Percentiles rank a stretch among this genome's conserved stretches.
These are phyloP conservation scores for Psophocarpus tetragonolobus DNA, from an alignment of 306 rosid species.

Conservation along the genomic window DNA sequence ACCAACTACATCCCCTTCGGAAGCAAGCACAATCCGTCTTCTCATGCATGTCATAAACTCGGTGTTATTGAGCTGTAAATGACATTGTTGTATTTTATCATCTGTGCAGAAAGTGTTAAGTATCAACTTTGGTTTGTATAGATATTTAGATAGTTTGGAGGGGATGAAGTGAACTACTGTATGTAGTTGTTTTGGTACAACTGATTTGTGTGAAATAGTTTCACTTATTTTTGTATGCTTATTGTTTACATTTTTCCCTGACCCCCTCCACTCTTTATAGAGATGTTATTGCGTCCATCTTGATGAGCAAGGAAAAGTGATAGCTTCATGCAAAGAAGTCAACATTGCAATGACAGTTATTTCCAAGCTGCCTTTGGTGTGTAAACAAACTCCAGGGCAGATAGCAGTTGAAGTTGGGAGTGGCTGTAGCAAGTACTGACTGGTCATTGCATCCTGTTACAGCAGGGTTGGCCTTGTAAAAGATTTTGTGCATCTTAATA, in stretches of 20 bases:
- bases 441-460: slow-evolving; percentile 11
- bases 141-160: slow-evolving; percentile 39
- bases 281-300: slow-evolving; percentile 5
- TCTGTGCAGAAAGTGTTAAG: slow-evolving; percentile 38
- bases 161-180: slow-evolving; percentile 35
- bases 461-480: background rate
- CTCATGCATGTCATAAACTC: slow-evolving; percentile 77
- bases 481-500: slow-evolving; percentile 3
- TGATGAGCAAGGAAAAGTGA: slow-evolving; percentile 2
- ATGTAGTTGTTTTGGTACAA: slow-evolving; percentile 30
- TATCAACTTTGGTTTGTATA: slow-evolving; percentile 45
- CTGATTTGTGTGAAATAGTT: slow-evolving; percentile 44
- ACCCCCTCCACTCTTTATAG: background rate
- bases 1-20: slow-evolving; percentile 52
- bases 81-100: slow-evolving; percentile 33
- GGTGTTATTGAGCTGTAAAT: slow-evolving; percentile 67
- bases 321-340: slow-evolving; percentile 20
- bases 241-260: background rate
- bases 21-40: slow-evolving; percentile 58
- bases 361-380: slow-evolving; percentile 27
- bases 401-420: slow-evolving; percentile 18
- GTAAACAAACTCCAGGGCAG: slow-evolving; percentile 14
- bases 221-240: slow-evolving; percentile 25
- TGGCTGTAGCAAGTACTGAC: slow-evolving; percentile 17
- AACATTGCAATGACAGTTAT: background rate